Base-by-base conservation (phyloP, 352 stramenopile species). In the Phytophthora hibernalis region DNA sequence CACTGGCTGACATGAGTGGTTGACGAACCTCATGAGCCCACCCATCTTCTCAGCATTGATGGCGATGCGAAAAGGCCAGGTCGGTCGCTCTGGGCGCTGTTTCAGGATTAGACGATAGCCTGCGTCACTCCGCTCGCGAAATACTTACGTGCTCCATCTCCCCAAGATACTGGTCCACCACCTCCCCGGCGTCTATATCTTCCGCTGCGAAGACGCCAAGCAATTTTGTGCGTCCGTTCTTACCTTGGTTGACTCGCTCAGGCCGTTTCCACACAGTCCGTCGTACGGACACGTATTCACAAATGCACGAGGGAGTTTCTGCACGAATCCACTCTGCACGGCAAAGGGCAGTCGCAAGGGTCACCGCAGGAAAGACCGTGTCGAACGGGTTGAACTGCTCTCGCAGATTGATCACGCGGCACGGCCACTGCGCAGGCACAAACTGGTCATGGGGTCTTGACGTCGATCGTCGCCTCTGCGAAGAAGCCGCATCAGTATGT, bases 111-210 rank as follows among this genome's bases (percentile, higher is more conserved):
- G n/a, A 1, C 55, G 20, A 20, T 50, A 64, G 1, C 45, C 31
- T 9, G 31, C 4, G 31, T 38, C 13, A 9, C 13, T 38, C 31
- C 10, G 10, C 13, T 5, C 31, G 31, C 31, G 10, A 5, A 38
- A 11, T 9, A 16, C 55, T 12, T 12, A 65, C 26, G 18, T 57
- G 57, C 31, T 57, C 45, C 12, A 65, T 51, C 47, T 65, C 57
- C 5, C 57, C 57, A 0, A 52, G n/a, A 15, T 57, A 56, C 7
- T 64, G 35, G 0, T 45, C 56, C 13, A 64, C 16, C 7, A 65
- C 57, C 7, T 52, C 30, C 9, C 26, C 57, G 12, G 45, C 35
- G 5, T 31, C 26, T n/a, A 65, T 65, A 20, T 57, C 24, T 18
- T 51, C 57, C 3, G 12, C 26, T 10, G 26, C 26, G 26, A 35